Percentiles rank a stretch among this genome's conserved stretches.
phyloP scores from a whole-genome alignment of 805 yeast genomes.

The Lipomyces yamadae region DNA sequence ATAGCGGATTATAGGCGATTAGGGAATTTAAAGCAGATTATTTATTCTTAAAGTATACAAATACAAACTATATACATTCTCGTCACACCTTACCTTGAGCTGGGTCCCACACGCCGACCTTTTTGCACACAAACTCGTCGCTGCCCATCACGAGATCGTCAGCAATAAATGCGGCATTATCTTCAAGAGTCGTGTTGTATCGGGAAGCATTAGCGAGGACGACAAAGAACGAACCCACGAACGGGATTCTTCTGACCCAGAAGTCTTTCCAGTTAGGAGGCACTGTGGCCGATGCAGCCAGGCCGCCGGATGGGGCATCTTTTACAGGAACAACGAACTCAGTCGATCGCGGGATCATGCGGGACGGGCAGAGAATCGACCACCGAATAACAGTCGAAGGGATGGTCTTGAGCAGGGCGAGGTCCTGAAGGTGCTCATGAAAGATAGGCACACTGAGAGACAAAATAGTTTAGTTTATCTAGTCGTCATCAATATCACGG shows the following conservation, averaged over 20 bases:
- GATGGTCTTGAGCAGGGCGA: background rate
- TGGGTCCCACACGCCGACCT: conserved; percentile 5
- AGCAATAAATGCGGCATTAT: conserved; percentile 2
- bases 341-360: background rate
- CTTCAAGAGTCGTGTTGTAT: background rate
- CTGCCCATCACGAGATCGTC: background rate
- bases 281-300: background rate
- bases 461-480: too few species aligned
- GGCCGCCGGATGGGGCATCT: background rate
- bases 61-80: too few species aligned
- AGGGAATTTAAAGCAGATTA: too few species aligned
- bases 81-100: too few species aligned
- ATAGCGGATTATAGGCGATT: too few species aligned
- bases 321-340: background rate
- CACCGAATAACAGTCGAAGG: background rate
- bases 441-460: background rate
- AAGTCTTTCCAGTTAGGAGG: background rate
- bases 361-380: conserved; percentile 4
- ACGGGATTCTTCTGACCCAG: background rate
- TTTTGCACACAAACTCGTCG: conserved; percentile 4
- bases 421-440: background rate
- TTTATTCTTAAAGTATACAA: too few species aligned
- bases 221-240: conserved; percentile 3
- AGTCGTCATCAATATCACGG: too few species aligned
- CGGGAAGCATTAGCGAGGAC: background rate